Percentiles rank a stretch among this genome's conserved stretches.
Evolutionary conservation across 1,139 yeast species (phyloP).

Genomic region (Fermentozyma sake): DNA sequence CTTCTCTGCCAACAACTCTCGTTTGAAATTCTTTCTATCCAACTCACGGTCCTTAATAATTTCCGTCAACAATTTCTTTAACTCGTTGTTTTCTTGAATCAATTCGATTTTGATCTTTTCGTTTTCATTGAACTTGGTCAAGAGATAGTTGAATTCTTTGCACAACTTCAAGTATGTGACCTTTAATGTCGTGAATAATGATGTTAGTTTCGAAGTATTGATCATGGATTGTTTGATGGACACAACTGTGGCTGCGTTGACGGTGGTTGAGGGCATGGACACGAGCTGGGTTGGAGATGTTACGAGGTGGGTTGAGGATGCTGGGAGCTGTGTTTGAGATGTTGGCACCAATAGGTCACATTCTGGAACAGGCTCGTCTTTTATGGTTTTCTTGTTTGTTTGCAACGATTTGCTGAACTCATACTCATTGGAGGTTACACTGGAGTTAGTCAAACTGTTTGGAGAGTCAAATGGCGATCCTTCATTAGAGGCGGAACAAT

Average conservation of each 20-base stretch:
- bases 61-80: constrained; percentile 23
- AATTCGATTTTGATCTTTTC: constrained; percentile 30
- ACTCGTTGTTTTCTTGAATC: constrained; percentile 33
- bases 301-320: no score
- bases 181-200: constrained; percentile 29
- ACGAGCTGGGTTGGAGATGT: not conserved
- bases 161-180: constrained; percentile 33
- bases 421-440: constrained; percentile 12
- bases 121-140: constrained; percentile 32
- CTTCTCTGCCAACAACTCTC: constrained; percentile 1
- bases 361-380: no score
- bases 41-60: constrained; percentile 20
- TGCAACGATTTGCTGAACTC: no score
- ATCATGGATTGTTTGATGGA: constrained; percentile 28
- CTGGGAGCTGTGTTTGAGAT: no score
- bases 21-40: constrained; percentile 6
- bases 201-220: constrained; percentile 21
- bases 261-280: constrained; percentile 1
- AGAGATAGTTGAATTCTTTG: constrained; percentile 32
- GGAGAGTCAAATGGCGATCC: constrained; percentile 19
- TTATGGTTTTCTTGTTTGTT: no score
- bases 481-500: constrained; percentile 8
- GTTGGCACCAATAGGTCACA: no score
- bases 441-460: constrained; percentile 7
- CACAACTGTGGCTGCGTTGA: constrained; percentile 18